A percentile compares a stretch with the other conserved stretches of the same genome.
These are phyloP conservation scores for Xerocomellus dryophilus DNA, from an alignment of 768 basidiomycete species.

Conservation along the genomic window DNA sequence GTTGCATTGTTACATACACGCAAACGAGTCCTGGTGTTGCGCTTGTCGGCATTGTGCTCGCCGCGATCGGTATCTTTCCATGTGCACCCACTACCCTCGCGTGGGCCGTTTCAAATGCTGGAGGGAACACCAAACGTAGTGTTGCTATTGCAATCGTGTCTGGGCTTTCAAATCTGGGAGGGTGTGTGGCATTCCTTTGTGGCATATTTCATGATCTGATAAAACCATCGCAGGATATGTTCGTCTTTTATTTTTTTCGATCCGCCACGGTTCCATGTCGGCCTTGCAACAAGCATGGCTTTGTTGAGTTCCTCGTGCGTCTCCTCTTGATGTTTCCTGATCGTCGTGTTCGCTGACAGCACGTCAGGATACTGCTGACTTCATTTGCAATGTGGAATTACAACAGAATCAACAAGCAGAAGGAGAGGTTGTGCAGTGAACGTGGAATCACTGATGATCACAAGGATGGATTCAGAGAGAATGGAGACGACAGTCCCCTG, in stretches of 20 bases:
- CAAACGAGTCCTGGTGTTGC: slow-evolving; percentile 10
- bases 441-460: slow-evolving; percentile 40
- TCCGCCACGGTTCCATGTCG: slow-evolving; percentile 33
- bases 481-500: slow-evolving; percentile 53
- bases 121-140: slow-evolving; percentile 50
- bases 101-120: slow-evolving; percentile 52
- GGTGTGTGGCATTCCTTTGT: slow-evolving; percentile 30
- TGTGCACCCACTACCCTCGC: slow-evolving; percentile 41
- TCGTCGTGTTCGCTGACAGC: slow-evolving; percentile 27
- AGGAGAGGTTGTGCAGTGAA: slow-evolving; percentile 39
- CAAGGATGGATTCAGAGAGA: slow-evolving; percentile 38
- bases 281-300: slow-evolving; percentile 28
- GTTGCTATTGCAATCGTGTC: slow-evolving; percentile 49
- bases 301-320: slow-evolving; percentile 23
- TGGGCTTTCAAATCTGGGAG: slow-evolving; percentile 52
- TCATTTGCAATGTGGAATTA: slow-evolving; percentile 44
- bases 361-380: slow-evolving; percentile 37
- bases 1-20: slow-evolving; percentile 45
- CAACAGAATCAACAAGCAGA: slow-evolving; percentile 44
- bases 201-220: not conserved
- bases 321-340: slow-evolving; percentile 4
- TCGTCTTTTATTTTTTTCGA: slow-evolving; percentile 39
- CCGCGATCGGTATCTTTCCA: slow-evolving; percentile 48
- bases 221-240: slow-evolving; percentile 29
- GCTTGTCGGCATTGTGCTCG: slow-evolving; percentile 45